phyloP scores from a whole-genome alignment of 495 filamentous ascomycete species.

The Haplographium delicatum region DNA sequence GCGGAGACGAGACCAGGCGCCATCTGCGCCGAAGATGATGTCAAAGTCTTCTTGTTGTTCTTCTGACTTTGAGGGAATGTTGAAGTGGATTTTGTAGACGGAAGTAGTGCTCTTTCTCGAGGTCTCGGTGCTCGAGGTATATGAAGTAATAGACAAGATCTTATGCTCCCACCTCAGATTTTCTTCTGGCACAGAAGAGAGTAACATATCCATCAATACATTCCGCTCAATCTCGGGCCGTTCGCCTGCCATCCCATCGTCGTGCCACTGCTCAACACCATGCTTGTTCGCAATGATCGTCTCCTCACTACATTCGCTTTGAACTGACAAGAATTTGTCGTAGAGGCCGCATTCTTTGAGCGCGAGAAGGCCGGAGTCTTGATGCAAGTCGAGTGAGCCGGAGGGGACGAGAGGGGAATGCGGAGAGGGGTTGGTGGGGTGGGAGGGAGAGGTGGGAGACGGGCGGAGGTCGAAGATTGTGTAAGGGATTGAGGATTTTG shows the following conservation, averaged over 20 bases:
- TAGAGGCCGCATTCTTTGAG: slow-evolving; percentile 45
- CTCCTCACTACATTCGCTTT: slow-evolving; percentile 43
- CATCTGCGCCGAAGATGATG: slow-evolving; percentile 42
- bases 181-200: slow-evolving; percentile 33
- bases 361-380: slow-evolving; percentile 42
- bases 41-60: slow-evolving; percentile 28
- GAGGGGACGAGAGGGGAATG: slow-evolving; percentile 25
- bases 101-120: too few relatives aligned
- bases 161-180: slow-evolving; percentile 45
- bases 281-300: slow-evolving; percentile 36
- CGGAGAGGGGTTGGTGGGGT: too few relatives aligned
- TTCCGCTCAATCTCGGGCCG: slow-evolving; percentile 41
- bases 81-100: too few relatives aligned
- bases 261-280: slow-evolving; percentile 20
- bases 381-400: slow-evolving; percentile 52
- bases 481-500: slow-evolving; percentile 28
- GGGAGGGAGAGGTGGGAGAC: slow-evolving; percentile 22
- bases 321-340: slow-evolving; percentile 37
- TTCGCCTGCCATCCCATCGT: slow-evolving; percentile 8
- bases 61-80: slow-evolving; percentile 14
- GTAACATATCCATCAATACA: slow-evolving; percentile 33
- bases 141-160: slow-evolving; percentile 31
- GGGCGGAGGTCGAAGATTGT: slow-evolving; percentile 35
- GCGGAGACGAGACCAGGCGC: slow-evolving; percentile 39
- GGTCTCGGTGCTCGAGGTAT: too few relatives aligned